phyloP scores from a whole-genome alignment of 768 basidiomycete species.

The Hypholoma sublateritium region DNA sequence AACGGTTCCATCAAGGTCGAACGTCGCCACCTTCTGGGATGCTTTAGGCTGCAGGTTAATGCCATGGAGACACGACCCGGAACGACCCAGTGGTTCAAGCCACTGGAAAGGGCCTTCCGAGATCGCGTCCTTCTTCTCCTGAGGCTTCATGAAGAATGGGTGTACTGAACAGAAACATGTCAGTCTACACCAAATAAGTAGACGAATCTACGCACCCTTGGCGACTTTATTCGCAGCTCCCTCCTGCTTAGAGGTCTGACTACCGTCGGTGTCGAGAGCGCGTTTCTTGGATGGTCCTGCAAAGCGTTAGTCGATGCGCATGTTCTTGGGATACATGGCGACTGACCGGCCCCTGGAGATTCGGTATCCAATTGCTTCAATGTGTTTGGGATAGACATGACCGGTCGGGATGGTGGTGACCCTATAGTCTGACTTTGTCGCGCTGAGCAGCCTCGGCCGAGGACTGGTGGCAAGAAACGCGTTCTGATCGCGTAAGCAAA shows the following conservation, averaged over 20 bases:
- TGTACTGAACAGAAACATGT: constrained; percentile 24
- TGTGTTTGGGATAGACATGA: too few species aligned
- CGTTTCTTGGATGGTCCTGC: constrained; percentile 17
- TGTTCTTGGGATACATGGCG: not conserved
- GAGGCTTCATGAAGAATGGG: constrained; percentile 31
- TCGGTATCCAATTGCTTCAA: too few species aligned
- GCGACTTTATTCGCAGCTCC: constrained; percentile 6
- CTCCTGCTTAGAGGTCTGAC: not conserved
- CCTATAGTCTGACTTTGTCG: too few species aligned
- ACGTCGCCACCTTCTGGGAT: constrained; percentile 65
- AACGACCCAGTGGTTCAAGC: constrained; percentile 38
- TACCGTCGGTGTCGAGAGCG: too few species aligned
- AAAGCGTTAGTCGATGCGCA: not conserved
- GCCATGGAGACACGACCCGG: constrained; percentile 41
- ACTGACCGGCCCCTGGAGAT: not conserved
- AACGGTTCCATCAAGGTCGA: constrained; percentile 88
- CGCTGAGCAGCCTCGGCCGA: not conserved
- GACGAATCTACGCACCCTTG: constrained; percentile 16
- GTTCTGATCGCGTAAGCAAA: not conserved
- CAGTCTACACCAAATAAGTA: not conserved
- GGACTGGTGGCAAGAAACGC: not conserved
- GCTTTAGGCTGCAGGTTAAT: constrained; percentile 41
- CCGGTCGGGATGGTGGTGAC: too few species aligned
- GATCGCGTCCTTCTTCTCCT: constrained; percentile 9
- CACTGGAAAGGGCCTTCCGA: constrained; percentile 34